phyloP scores from a whole-genome alignment of 306 rosid species.

The Ziziphus jujuba region DNA sequence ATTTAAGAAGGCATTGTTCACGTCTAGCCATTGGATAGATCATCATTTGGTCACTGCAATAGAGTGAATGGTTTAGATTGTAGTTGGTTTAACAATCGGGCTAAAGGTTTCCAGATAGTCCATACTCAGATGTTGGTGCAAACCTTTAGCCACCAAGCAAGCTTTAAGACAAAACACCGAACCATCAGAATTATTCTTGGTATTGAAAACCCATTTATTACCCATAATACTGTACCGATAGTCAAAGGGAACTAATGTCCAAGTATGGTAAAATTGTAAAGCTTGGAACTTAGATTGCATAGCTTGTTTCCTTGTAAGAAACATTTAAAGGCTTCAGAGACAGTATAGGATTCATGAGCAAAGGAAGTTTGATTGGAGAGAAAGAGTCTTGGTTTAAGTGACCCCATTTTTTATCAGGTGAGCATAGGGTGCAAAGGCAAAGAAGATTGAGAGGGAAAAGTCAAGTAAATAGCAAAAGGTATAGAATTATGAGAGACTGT shows the following conservation, averaged over 20 bases:
- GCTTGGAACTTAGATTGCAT: not conserved
- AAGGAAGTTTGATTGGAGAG: not conserved
- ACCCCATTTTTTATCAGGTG: not conserved
- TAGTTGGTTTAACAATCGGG: no score
- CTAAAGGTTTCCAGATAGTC: not conserved
- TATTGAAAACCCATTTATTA: not conserved
- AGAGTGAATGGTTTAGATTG: no score
- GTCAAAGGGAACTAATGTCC: not conserved
- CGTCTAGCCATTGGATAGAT: no score
- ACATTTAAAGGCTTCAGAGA: not conserved
- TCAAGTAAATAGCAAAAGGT: no score
- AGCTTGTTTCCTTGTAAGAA: not conserved
- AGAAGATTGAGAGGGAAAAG: no score
- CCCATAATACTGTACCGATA: not conserved
- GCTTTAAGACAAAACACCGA: not conserved
- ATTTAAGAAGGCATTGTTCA: no score
- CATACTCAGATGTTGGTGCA: not conserved
- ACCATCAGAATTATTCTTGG: not conserved
- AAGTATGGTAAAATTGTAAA: not conserved
- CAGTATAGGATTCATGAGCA: not conserved
- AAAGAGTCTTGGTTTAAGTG: not conserved
- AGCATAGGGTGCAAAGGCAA: no score
- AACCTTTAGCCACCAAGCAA: not conserved
- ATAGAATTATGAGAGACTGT: no score
- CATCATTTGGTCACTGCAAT: no score